phyloP scores from a whole-genome alignment of 495 filamentous ascomycete genomes.

The Penicillium chermesinum region DNA sequence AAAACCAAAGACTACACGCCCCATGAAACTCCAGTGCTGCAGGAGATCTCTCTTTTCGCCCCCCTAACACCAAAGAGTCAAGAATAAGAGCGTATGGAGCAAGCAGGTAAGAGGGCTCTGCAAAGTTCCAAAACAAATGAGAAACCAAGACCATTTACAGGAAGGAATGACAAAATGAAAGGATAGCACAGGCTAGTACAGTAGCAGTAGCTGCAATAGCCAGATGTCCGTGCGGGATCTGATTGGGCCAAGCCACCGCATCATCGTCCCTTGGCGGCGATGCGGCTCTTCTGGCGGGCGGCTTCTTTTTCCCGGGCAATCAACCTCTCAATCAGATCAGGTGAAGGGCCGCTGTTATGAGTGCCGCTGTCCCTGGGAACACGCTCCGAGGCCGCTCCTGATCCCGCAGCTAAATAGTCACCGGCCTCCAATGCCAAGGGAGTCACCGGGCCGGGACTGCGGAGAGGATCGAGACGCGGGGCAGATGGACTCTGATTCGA shows the following conservation, averaged over 20 bases:
- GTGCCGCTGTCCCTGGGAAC: constrained; percentile 17
- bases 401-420: constrained; percentile 48
- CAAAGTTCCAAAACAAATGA: neutral
- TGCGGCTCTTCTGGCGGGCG: constrained; percentile 30
- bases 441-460: constrained; percentile 74
- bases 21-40: constrained; percentile 1
- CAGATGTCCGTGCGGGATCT: neutral
- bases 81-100: neutral
- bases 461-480: constrained; percentile 61
- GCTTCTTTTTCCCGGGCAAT: constrained; percentile 38
- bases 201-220: constrained; percentile 8
- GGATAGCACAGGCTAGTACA: constrained; percentile 5
- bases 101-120: neutral
- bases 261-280: constrained; percentile 32
- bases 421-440: constrained; percentile 63
- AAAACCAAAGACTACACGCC: constrained; percentile 5
- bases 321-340: constrained; percentile 36
- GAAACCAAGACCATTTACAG: constrained; percentile 1
- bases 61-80: constrained; percentile 12
- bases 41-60: constrained; percentile 10
- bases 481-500: constrained; percentile 47
- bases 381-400: constrained; percentile 12
- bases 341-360: constrained; percentile 18
- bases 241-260: constrained; percentile 1
- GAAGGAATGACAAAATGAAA: neutral